Evolutionary conservation across 2,329 filamentous ascomycete species (phyloP).

Genomic region (Colletotrichum sp.): DNA sequence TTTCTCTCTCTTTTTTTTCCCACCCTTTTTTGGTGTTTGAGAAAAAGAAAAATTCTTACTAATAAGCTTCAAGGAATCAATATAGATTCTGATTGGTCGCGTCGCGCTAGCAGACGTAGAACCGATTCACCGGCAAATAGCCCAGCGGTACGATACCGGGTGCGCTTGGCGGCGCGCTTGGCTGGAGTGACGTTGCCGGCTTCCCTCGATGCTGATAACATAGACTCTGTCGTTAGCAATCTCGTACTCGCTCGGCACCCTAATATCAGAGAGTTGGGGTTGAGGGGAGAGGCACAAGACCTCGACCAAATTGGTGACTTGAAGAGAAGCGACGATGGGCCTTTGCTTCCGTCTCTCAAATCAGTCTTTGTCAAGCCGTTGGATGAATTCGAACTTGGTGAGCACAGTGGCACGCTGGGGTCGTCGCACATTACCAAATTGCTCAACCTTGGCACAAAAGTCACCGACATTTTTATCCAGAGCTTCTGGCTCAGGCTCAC

Average conservation of each 20-base stretch:
- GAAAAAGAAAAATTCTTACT: too few relatives aligned
- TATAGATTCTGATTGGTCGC: too few relatives aligned
- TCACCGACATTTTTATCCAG: background rate
- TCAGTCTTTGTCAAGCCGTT: background rate
- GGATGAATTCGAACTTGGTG: too few relatives aligned
- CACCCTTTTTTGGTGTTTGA: too few relatives aligned
- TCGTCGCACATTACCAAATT: background rate
- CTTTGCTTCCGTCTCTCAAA: background rate
- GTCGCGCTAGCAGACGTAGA: too few relatives aligned
- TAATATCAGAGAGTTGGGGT: background rate
- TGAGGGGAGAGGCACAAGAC: background rate
- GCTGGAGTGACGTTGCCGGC: background rate
- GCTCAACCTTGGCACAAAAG: background rate
- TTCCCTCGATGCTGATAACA: too few relatives aligned
- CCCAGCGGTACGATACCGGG: background rate
- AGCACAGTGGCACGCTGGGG: background rate
- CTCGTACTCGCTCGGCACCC: background rate
- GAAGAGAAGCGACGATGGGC: background rate
- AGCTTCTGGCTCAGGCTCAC: accelerated
- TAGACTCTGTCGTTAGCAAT: too few relatives aligned
- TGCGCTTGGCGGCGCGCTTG: background rate
- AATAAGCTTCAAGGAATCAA: too few relatives aligned
- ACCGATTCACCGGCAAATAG: too few relatives aligned
- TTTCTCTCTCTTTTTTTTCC: too few relatives aligned
- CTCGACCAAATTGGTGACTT: background rate